phyloP scores from a whole-genome alignment of 495 filamentous ascomycete species.

The Penicillium maclennaniae region DNA sequence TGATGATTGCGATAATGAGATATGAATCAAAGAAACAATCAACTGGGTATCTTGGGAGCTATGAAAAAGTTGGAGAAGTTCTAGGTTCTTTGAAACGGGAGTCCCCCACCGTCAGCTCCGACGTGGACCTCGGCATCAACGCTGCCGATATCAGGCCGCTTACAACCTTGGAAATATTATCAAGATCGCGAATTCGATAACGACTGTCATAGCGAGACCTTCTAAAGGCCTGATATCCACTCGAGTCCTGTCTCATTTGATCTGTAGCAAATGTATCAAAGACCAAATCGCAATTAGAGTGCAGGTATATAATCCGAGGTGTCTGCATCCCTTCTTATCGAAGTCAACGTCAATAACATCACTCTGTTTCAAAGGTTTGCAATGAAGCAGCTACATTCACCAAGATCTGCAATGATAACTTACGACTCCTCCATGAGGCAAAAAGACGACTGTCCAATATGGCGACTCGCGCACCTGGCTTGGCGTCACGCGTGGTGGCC shows the following conservation, averaged over 20 bases:
- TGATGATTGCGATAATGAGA: slow-evolving; percentile 3
- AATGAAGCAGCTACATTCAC: neutral
- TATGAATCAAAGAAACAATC: neutral
- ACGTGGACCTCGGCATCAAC: neutral
- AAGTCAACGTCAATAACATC: neutral
- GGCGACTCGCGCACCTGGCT: slow-evolving; percentile 27
- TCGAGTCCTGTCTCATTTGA: too few relatives aligned
- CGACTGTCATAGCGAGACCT: neutral
- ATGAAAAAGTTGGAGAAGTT: neutral
- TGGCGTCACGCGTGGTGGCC: slow-evolving; percentile 35
- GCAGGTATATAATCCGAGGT: neutral
- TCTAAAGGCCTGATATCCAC: too few relatives aligned
- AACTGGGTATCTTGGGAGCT: neutral
- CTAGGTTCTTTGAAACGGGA: neutral
- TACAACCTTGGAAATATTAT: neutral
- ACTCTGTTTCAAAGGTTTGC: neutral
- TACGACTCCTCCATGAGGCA: neutral
- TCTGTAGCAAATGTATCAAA: too few relatives aligned
- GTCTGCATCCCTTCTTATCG: neutral
- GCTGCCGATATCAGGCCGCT: neutral
- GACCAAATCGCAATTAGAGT: too few relatives aligned
- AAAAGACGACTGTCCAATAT: neutral
- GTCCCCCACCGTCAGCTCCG: slow-evolving; percentile 6
- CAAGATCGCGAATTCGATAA: neutral
- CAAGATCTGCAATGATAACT: neutral